Evolutionary conservation across 1,284 basidiomycete genomes (phyloP).

Genomic region (Laetiporus sulphureus): DNA sequence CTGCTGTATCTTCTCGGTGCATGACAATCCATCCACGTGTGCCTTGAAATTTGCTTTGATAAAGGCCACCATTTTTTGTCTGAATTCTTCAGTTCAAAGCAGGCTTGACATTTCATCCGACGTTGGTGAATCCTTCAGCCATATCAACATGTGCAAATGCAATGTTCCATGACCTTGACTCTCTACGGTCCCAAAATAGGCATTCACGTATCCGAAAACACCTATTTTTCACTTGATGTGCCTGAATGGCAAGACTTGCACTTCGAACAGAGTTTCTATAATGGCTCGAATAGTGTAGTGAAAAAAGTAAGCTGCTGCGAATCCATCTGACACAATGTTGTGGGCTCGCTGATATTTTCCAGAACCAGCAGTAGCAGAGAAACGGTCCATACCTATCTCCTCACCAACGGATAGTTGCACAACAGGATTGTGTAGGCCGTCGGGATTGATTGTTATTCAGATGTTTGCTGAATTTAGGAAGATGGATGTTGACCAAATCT

Average conservation of each 20-base stretch:
- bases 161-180: slow-evolving; percentile 24
- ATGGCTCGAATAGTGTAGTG: slow-evolving; percentile 29
- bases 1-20: slow-evolving; percentile 7
- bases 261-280: slow-evolving; percentile 27
- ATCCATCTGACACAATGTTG: slow-evolving; percentile 33
- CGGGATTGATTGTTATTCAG: slow-evolving; percentile 24
- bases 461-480: too few species aligned
- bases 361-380: slow-evolving; percentile 22
- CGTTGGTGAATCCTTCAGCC: slow-evolving; percentile 23
- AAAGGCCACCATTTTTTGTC: slow-evolving; percentile 16
- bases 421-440: slow-evolving; percentile 23
- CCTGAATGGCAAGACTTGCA: slow-evolving; percentile 16
- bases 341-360: slow-evolving; percentile 15
- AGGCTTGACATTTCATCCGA: slow-evolving; percentile 19
- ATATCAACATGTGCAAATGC: slow-evolving; percentile 26
- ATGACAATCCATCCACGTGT: slow-evolving; percentile 15
- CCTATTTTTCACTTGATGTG: slow-evolving; percentile 13
- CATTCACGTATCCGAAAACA: slow-evolving; percentile 16
- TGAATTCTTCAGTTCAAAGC: slow-evolving; percentile 21
- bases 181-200: slow-evolving; percentile 25
- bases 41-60: slow-evolving; percentile 26
- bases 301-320: slow-evolving; percentile 31
- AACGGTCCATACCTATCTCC: slow-evolving; percentile 30
- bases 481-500: too few species aligned
- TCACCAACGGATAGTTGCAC: slow-evolving; percentile 32